These are phyloP conservation scores for Filobasidium floriforme DNA, from an alignment of 768 basidiomycete genomes.

Conservation along the genomic window DNA sequence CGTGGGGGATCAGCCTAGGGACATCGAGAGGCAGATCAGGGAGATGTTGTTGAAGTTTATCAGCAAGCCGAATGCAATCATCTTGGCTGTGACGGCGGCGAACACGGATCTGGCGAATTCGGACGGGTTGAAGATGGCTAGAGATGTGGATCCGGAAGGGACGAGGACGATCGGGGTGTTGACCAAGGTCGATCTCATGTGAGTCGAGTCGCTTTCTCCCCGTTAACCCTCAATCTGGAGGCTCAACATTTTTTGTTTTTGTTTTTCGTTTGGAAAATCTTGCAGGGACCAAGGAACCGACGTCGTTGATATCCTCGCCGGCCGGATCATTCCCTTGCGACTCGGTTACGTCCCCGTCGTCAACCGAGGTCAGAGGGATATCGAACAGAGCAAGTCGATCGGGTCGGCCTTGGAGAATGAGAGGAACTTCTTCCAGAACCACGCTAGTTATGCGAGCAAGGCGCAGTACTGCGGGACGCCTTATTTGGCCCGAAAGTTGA, in stretches of 20 bases:
- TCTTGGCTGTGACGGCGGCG: slow-evolving; percentile 90
- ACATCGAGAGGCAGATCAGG: slow-evolving; percentile 93
- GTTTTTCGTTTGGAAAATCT: not conserved
- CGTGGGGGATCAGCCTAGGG: slow-evolving; percentile 90
- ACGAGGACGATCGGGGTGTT: slow-evolving; percentile 94
- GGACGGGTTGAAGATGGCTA: slow-evolving; percentile 88
- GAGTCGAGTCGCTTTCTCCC: slow-evolving; percentile 45
- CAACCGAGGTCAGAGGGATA: slow-evolving; percentile 95
- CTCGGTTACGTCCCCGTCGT: slow-evolving; percentile 98
- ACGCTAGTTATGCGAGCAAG: slow-evolving; percentile 85
- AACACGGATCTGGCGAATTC: slow-evolving; percentile 98
- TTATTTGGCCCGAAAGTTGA: slow-evolving; percentile 85
- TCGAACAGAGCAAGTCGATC: slow-evolving; percentile 81
- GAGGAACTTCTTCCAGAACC: slow-evolving; percentile 87
- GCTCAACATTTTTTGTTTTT: too few relatives aligned
- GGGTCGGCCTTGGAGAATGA: slow-evolving; percentile 77
- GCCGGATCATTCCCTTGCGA: slow-evolving; percentile 89
- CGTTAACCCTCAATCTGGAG: too few relatives aligned
- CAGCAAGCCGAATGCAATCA: slow-evolving; percentile 87
- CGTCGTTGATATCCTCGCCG: slow-evolving; percentile 96
- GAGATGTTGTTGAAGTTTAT: slow-evolving; percentile 97
- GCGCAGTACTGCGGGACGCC: slow-evolving; percentile 95
- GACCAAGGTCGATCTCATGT: slow-evolving; percentile 98
- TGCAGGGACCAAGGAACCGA: slow-evolving; percentile 93
- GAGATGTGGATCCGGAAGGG: slow-evolving; percentile 96